Conservation (phyloP, 495 filamentous ascomycete genomes). For the Penicillium riverlandense region DNA sequence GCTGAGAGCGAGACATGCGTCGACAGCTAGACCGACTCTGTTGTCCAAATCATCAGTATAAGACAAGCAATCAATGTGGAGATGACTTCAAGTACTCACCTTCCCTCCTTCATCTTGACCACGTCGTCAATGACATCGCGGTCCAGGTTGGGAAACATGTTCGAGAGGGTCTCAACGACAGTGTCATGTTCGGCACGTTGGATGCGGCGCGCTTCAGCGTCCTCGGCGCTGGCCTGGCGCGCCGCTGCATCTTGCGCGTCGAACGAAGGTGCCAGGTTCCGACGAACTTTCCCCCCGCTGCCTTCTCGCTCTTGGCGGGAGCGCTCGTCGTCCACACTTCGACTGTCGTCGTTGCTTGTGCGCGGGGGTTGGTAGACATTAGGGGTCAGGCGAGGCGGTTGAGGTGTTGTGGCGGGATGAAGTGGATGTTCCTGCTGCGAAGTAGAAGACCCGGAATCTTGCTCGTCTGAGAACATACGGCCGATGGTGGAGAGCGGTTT, state of each 20-base stretch:
- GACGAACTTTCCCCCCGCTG: background rate
- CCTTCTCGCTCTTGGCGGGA: slow-evolving; percentile 1
- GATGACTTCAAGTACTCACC: slow-evolving; percentile 53
- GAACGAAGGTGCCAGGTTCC: slow-evolving; percentile 19
- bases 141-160: slow-evolving; percentile 92
- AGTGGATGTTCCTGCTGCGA: slow-evolving; percentile 30
- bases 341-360: slow-evolving; percentile 31
- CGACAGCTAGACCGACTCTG: slow-evolving; percentile 84
- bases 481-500: slow-evolving; percentile 88
- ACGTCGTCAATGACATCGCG: slow-evolving; percentile 90
- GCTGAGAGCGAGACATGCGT: slow-evolving; percentile 81
- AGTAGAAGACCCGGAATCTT: slow-evolving; percentile 10
- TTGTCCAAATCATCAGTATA: slow-evolving; percentile 1
- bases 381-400: slow-evolving; percentile 54
- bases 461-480: slow-evolving; percentile 91
- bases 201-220: slow-evolving; percentile 79
- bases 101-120: slow-evolving; percentile 82
- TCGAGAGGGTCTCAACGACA: slow-evolving; percentile 83
- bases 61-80: slow-evolving; percentile 1
- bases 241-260: slow-evolving; percentile 86
- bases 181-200: slow-evolving; percentile 79
- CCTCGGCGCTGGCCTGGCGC: slow-evolving; percentile 85
- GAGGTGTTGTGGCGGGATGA: slow-evolving; percentile 50
- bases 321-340: slow-evolving; percentile 41
- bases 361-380: slow-evolving; percentile 45